Conservation (phyloP, 305 asterid genomes). For the Ilex paraguariensis region DNA sequence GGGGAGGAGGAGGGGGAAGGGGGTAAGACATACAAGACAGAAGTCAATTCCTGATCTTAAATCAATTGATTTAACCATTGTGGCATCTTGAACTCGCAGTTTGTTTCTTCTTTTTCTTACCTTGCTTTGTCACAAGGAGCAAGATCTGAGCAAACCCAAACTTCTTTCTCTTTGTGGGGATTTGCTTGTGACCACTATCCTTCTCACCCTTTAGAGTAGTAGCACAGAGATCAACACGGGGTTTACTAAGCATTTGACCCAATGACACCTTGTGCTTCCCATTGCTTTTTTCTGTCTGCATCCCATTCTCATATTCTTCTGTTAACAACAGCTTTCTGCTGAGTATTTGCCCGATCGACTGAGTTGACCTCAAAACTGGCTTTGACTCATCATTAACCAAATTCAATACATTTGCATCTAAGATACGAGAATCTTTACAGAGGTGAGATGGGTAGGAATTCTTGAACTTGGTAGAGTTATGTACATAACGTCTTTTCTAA, state of each 20-base stretch:
- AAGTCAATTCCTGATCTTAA: too few species aligned
- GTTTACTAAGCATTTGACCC: constrained; percentile 68
- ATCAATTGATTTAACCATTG: too few species aligned
- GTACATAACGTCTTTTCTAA: constrained; percentile 47
- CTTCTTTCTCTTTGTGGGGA: constrained; percentile 67
- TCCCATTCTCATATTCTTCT: constrained; percentile 56
- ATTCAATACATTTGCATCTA: too few species aligned
- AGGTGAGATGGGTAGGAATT: too few species aligned
- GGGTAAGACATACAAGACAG: constrained; percentile 28
- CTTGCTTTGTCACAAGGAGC: too few species aligned
- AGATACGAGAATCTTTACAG: too few species aligned
- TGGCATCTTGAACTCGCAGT: too few species aligned
- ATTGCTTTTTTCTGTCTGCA: constrained; percentile 15
- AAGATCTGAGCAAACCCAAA: too few species aligned
- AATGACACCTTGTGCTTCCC: constrained; percentile 65
- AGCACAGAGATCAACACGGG: constrained; percentile 16
- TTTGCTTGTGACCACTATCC: constrained; percentile 24
- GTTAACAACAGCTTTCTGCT: constrained; percentile 79
- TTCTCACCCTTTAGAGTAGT: constrained; percentile 32
- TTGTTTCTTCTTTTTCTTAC: too few species aligned
- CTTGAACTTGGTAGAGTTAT: too few species aligned
- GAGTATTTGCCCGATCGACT: constrained; percentile 84
- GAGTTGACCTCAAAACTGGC: constrained; percentile 61
- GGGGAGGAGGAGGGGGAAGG: too few species aligned
- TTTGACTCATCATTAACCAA: too few species aligned